Percentiles rank a stretch among this genome's conserved stretches.
phyloP scores from a whole-genome alignment of 176 grass and related monocot species.

The Tillandsia leiboldiana region DNA sequence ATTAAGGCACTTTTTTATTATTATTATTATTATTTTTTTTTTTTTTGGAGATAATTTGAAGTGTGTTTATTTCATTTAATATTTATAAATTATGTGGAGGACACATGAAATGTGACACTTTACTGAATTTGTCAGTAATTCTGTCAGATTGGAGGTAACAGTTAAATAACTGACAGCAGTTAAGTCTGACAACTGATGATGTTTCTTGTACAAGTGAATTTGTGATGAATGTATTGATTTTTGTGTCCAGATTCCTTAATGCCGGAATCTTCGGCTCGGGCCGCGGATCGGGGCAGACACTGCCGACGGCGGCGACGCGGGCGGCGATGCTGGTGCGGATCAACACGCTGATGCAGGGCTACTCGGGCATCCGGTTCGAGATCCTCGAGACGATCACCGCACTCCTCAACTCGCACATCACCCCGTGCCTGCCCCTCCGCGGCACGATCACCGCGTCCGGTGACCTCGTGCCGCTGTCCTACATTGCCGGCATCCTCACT shows the following conservation, averaged over 20 bases:
- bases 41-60: no score
- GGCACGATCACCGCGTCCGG: slow-evolving; percentile 83
- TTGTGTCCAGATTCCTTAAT: slow-evolving; percentile 31
- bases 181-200: no score
- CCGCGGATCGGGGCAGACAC: slow-evolving; percentile 40
- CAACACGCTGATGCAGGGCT: slow-evolving; percentile 81
- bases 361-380: slow-evolving; percentile 85
- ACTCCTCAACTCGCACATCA: slow-evolving; percentile 70
- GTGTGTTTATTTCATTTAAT: no score
- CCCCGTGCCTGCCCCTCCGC: slow-evolving; percentile 71
- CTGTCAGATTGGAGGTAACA: no score
- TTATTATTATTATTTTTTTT: no score
- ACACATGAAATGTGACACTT: no score
- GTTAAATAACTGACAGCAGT: no score
- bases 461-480: slow-evolving; percentile 69
- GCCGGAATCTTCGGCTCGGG: slow-evolving; percentile 63
- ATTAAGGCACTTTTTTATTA: no score
- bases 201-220: no score
- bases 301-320: slow-evolving; percentile 41
- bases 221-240: not conserved
- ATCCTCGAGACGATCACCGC: slow-evolving; percentile 62
- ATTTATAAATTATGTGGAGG: no score
- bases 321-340: slow-evolving; percentile 86
- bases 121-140: no score
- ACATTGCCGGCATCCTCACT: slow-evolving; percentile 65